Evolutionary conservation across 73 alveolate species (phyloP).

Genomic region (Paramecium tetraurelia): DNA sequence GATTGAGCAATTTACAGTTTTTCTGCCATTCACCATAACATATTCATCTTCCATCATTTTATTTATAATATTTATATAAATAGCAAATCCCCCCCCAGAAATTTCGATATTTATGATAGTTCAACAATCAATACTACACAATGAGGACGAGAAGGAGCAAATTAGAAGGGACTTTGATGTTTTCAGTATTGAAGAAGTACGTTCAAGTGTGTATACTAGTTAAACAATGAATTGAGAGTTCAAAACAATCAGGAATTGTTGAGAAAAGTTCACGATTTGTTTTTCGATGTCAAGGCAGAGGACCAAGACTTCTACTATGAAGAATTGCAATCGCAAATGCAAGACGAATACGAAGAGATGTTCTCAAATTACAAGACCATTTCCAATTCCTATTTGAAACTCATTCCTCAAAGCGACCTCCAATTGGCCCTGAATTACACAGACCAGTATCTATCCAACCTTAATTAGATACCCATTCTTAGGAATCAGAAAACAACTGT

Average conservation of each 20-base stretch:
- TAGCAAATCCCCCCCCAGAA: not conserved
- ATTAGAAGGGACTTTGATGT: not conserved
- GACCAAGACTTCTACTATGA: not conserved
- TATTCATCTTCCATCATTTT: constrained; percentile 34
- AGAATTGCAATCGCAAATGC: not conserved
- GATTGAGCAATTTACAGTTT: not conserved
- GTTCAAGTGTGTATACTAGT: not conserved
- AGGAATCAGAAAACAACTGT: not conserved
- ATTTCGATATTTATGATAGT: not conserved
- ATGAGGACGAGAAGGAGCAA: not conserved
- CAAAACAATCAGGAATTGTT: not conserved
- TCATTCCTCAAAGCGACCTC: not conserved
- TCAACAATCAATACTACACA: not conserved
- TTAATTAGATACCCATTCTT: not conserved
- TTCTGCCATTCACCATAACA: constrained; percentile 56
- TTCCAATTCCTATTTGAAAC: not conserved
- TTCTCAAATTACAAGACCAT: not conserved
- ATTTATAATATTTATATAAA: not conserved
- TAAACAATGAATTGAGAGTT: not conserved
- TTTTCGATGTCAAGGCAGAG: not conserved
- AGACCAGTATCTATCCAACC: not conserved
- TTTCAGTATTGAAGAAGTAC: not conserved
- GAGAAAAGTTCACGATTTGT: not conserved
- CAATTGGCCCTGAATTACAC: not conserved
- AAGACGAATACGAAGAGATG: not conserved